These are phyloP conservation scores for Umbelopsis ramanniana DNA, from an alignment of 192 early-diverging fungal genomes.

Conservation along the genomic window DNA sequence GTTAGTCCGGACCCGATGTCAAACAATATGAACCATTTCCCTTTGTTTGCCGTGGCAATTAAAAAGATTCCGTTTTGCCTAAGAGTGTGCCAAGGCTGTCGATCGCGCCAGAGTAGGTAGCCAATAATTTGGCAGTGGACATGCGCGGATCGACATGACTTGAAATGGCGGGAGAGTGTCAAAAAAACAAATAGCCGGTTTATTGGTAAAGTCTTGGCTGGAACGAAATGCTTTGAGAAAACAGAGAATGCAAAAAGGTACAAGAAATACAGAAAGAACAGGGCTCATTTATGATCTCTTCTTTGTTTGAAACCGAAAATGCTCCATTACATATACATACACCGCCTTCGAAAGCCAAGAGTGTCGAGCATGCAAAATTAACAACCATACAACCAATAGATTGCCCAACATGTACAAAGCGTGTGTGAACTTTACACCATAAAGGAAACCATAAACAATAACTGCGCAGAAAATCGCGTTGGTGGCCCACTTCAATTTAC, in stretches of 20 bases:
- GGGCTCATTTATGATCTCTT: slow-evolving; percentile 34
- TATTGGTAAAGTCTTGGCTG: too few relatives aligned
- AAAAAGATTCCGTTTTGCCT: too few relatives aligned
- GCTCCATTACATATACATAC: slow-evolving; percentile 36
- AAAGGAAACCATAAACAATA: slow-evolving; percentile 54
- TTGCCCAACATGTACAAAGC: slow-evolving; percentile 59
- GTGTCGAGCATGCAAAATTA: slow-evolving; percentile 39
- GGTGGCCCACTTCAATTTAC: slow-evolving; percentile 38
- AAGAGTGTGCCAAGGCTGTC: too few relatives aligned
- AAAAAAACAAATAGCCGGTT: too few relatives aligned
- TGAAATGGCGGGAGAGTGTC: too few relatives aligned
- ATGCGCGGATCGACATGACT: too few relatives aligned
- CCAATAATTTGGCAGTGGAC: too few relatives aligned
- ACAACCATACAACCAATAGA: slow-evolving; percentile 40
- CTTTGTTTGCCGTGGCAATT: too few relatives aligned
- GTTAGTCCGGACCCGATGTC: too few relatives aligned
- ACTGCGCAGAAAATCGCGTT: slow-evolving; percentile 46
- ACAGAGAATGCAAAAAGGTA: background rate
- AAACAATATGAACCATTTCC: too few relatives aligned
- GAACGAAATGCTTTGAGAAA: background rate
- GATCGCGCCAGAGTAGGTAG: too few relatives aligned
- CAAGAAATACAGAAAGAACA: background rate
- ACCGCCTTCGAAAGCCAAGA: slow-evolving; percentile 32
- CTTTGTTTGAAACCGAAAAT: slow-evolving; percentile 33
- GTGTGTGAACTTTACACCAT: slow-evolving; percentile 65